Evolutionary conservation across 2,329 filamentous ascomycete species (phyloP).

Genomic region (Penicillium corylophilum): DNA sequence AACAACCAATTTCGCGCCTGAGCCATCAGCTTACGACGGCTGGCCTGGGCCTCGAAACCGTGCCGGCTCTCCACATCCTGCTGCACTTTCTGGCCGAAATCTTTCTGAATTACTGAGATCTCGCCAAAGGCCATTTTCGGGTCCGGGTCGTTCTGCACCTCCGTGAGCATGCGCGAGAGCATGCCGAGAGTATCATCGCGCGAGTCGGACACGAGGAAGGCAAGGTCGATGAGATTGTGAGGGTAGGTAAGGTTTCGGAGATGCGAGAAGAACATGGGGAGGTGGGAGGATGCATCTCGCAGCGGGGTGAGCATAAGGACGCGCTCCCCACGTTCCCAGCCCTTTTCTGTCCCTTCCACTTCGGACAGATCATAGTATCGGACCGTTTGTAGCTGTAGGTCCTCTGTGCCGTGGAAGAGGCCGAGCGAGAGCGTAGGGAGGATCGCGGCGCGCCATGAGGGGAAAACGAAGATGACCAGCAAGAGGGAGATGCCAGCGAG

Average conservation of each 20-base stretch:
- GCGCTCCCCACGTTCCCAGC: conserved; percentile 94
- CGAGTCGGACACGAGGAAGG: conserved; percentile 95
- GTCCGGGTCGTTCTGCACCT: conserved; percentile 76
- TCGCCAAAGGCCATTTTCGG: conserved; percentile 84
- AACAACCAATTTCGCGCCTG: conserved; percentile 96
- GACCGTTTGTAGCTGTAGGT: conserved; percentile 85
- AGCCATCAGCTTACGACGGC: conserved; percentile 93
- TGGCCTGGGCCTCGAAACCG: conserved; percentile 93
- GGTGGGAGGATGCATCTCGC: conserved; percentile 85
- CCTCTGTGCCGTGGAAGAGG: conserved; percentile 64
- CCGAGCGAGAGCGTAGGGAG: conserved; percentile 66
- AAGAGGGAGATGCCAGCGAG: conserved; percentile 57
- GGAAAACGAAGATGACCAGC: conserved; percentile 69
- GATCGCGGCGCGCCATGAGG: conserved; percentile 67
- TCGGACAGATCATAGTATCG: conserved; percentile 95
- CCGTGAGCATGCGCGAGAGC: conserved; percentile 71
- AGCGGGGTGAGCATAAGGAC: conserved; percentile 93
- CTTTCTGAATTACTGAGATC: conserved; percentile 96
- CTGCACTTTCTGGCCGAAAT: conserved; percentile 96
- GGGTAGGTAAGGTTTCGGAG: conserved; percentile 95
- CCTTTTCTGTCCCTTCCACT: conserved; percentile 84
- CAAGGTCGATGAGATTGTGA: conserved; percentile 91
- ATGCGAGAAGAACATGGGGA: conserved; percentile 99
- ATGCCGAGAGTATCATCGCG: conserved; percentile 84
- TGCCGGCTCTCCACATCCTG: conserved; percentile 97